Evolutionary conservation across 1,139 yeast species (phyloP).

Genomic region (Trichomonascaceae sp.): DNA sequence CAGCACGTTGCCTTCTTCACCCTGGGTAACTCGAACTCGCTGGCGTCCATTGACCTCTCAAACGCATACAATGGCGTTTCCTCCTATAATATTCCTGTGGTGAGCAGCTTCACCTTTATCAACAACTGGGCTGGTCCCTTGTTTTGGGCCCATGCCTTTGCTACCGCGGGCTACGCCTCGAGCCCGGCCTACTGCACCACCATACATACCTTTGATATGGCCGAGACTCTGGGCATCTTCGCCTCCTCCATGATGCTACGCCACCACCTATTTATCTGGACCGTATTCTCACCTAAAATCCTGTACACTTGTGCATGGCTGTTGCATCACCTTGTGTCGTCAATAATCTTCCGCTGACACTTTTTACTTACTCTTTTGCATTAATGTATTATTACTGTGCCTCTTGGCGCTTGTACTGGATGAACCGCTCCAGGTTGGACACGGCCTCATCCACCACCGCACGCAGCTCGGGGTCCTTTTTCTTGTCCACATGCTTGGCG

Average conservation of each 20-base stretch:
- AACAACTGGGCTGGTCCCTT: constrained; percentile 80
- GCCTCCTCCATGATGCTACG: constrained; percentile 62
- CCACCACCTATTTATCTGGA: constrained; percentile 89
- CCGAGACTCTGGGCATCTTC: constrained; percentile 43
- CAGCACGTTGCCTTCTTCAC: constrained; percentile 77
- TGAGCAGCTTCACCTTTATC: constrained; percentile 66
- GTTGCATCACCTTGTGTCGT: constrained; percentile 4
- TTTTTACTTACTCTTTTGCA: constrained; percentile 1
- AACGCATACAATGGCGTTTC: constrained; percentile 84
- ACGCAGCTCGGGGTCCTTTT: constrained; percentile 44
- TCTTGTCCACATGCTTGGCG: constrained; percentile 57
- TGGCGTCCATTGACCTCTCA: constrained; percentile 80
- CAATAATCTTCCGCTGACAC: neutral
- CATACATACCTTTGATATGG: constrained; percentile 24
- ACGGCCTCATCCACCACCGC: constrained; percentile 56
- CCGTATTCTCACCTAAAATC: constrained; percentile 89
- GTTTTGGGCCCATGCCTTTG: constrained; percentile 46
- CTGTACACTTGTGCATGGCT: constrained; percentile 73
- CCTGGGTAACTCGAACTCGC: constrained; percentile 81
- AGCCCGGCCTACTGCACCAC: constrained; percentile 22
- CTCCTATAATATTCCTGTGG: constrained; percentile 53
- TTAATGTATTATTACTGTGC: constrained; percentile 5
- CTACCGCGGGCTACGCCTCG: constrained; percentile 8
- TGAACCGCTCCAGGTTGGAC: constrained; percentile 57
- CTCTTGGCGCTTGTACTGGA: constrained; percentile 53